Conservation (phyloP, 148 eudicot species). For the Silene conica region DNA sequence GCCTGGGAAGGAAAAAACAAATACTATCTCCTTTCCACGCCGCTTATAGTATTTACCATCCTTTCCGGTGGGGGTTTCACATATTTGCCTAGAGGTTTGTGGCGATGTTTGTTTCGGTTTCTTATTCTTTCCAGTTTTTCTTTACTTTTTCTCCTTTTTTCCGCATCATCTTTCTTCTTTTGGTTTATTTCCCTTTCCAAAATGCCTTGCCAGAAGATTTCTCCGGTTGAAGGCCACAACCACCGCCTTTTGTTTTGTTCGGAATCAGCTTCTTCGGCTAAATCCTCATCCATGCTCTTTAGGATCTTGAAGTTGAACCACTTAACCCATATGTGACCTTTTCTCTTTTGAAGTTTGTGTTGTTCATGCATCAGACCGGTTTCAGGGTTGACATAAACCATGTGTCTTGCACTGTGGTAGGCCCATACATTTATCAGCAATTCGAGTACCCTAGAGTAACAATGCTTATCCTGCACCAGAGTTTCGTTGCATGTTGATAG, state of each 20-base stretch:
- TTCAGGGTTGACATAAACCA: slow-evolving; percentile 67
- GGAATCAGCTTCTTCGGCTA: slow-evolving; percentile 80
- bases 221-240: slow-evolving; percentile 93
- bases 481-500: background rate
- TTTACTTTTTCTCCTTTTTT: slow-evolving; percentile 43
- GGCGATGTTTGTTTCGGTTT: slow-evolving; percentile 31
- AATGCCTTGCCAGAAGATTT: slow-evolving; percentile 72
- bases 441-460: slow-evolving; percentile 88
- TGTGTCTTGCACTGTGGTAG: slow-evolving; percentile 75
- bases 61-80: slow-evolving; percentile 60
- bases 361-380: slow-evolving; percentile 74
- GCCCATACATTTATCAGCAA: slow-evolving; percentile 87
- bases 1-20: background rate
- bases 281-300: slow-evolving; percentile 89
- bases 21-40: slow-evolving; percentile 12
- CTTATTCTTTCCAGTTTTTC: slow-evolving; percentile 58
- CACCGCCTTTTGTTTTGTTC: slow-evolving; percentile 48
- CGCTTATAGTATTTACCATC: slow-evolving; percentile 21
- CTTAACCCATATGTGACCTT: slow-evolving; percentile 81
- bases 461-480: slow-evolving; percentile 71
- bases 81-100: slow-evolving; percentile 61
- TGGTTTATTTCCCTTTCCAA: slow-evolving; percentile 57
- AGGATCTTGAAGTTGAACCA: slow-evolving; percentile 63
- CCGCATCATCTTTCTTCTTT: slow-evolving; percentile 45
- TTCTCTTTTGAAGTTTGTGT: slow-evolving; percentile 52